Conservation (phyloP, 2,329 filamentous ascomycete genomes). For the Pseudogymnoascus sp. region DNA sequence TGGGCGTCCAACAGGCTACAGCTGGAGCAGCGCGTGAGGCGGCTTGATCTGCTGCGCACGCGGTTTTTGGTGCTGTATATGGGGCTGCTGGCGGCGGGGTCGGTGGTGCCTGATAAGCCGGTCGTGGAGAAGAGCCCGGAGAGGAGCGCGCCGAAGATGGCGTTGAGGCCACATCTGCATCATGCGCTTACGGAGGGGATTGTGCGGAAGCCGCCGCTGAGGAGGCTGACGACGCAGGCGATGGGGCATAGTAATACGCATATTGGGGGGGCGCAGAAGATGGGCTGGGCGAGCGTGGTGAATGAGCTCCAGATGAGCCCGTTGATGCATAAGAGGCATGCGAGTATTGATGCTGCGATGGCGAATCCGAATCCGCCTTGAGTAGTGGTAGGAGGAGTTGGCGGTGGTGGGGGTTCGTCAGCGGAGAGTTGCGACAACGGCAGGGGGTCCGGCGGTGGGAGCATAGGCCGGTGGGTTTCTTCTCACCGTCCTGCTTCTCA, state of each 20-base stretch:
- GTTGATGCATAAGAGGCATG: constrained; percentile 51
- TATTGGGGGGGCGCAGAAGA: constrained; percentile 39
- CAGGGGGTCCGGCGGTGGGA: too few species aligned
- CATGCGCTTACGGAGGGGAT: constrained; percentile 24
- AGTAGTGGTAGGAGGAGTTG: too few species aligned
- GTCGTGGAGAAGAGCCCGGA: constrained; percentile 12
- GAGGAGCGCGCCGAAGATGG: constrained; percentile 16
- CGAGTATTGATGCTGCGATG: constrained; percentile 54
- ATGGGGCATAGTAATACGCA: constrained; percentile 43
- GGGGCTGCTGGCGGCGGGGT: constrained; percentile 44
- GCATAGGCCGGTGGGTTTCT: too few species aligned
- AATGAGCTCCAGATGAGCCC: constrained; percentile 55
- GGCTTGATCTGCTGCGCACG: constrained; percentile 55
- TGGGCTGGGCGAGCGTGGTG: constrained; percentile 56
- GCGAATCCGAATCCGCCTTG: constrained; percentile 25
- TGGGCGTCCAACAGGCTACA: constrained; percentile 49
- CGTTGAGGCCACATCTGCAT: constrained; percentile 18
- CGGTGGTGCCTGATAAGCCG: constrained; percentile 11
- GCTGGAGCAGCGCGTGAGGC: constrained; percentile 49
- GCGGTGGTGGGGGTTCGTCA: too few species aligned
- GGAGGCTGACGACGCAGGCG: constrained; percentile 46
- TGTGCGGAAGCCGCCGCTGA: constrained; percentile 35
- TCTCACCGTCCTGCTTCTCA: too few species aligned
- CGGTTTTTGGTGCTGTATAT: constrained; percentile 57
- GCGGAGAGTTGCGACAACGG: too few species aligned